These are phyloP conservation scores for Mycena albidolilacea DNA, from an alignment of 768 basidiomycete genomes.

Conservation along the genomic window DNA sequence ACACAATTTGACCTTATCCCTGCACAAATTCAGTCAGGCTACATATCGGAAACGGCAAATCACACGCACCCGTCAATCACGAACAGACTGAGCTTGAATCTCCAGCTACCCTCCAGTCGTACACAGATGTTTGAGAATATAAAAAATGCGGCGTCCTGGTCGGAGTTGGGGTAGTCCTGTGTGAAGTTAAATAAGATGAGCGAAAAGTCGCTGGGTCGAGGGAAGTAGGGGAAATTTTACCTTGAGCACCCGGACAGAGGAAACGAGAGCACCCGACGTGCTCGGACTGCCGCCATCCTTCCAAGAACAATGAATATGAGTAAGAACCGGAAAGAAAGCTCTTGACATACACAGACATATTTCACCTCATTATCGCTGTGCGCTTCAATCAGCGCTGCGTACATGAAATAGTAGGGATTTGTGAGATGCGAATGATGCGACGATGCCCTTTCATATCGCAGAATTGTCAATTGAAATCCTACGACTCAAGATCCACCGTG, in stretches of 20 bases:
- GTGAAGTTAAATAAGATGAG: background rate
- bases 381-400: slow-evolving; percentile 33
- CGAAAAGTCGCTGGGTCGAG: background rate
- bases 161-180: slow-evolving; percentile 34
- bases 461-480: background rate
- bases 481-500: background rate
- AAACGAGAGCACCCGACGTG: slow-evolving; percentile 37
- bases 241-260: slow-evolving; percentile 39
- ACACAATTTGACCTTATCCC: slow-evolving; percentile 58
- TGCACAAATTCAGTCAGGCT: slow-evolving; percentile 29
- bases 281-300: slow-evolving; percentile 37
- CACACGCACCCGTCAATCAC: slow-evolving; percentile 35
- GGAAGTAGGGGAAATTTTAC: background rate
- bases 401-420: slow-evolving; percentile 41
- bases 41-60: background rate
- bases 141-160: slow-evolving; percentile 38
- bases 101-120: slow-evolving; percentile 39
- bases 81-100: slow-evolving; percentile 38
- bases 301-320: background rate
- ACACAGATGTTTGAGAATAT: slow-evolving; percentile 41
- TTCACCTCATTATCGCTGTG: slow-evolving; percentile 33
- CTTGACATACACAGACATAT: slow-evolving; percentile 26
- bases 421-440: slow-evolving; percentile 25
- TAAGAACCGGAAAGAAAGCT: background rate
- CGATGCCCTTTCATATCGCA: background rate